Percentiles rank a stretch among this genome's conserved stretches.
Evolutionary conservation across 1,284 basidiomycete genomes (phyloP).

Genomic region (Melampsora americana): DNA sequence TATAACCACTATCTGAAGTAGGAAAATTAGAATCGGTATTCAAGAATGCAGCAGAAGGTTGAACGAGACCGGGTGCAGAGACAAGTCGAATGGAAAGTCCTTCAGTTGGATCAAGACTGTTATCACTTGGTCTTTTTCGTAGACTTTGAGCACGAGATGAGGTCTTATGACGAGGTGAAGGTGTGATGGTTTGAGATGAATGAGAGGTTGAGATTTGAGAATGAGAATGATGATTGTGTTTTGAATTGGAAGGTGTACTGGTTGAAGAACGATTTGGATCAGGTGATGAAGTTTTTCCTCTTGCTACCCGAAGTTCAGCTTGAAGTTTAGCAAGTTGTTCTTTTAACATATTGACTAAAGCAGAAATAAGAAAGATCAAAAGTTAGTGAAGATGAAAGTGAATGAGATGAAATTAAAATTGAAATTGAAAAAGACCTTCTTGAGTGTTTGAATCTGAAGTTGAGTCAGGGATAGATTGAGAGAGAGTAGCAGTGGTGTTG

Average conservation of each 20-base stretch:
- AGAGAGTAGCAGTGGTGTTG: no score
- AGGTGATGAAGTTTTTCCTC: background rate
- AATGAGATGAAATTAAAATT: no score
- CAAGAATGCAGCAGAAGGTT: background rate
- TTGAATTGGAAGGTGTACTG: background rate
- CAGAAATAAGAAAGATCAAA: background rate
- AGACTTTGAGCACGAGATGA: background rate
- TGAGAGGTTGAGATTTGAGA: background rate
- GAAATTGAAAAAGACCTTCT: no score
- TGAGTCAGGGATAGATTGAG: no score
- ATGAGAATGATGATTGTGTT: background rate
- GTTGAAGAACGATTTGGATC: background rate
- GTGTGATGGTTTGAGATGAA: background rate
- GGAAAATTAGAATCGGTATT: background rate
- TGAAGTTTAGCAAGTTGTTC: conserved; percentile 34
- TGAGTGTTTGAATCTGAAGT: no score
- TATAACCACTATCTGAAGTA: conserved; percentile 18
- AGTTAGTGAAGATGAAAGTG: background rate
- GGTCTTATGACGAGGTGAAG: background rate
- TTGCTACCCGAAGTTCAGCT: conserved; percentile 11
- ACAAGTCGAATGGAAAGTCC: conserved; percentile 40
- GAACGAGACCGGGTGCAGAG: conserved; percentile 32
- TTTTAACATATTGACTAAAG: conserved; percentile 25
- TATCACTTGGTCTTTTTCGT: background rate
- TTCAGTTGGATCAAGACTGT: conserved; percentile 22